These are phyloP conservation scores for Paratinospora sagittata DNA, from an alignment of 164 flowering plant genomes.

Conservation along the genomic window DNA sequence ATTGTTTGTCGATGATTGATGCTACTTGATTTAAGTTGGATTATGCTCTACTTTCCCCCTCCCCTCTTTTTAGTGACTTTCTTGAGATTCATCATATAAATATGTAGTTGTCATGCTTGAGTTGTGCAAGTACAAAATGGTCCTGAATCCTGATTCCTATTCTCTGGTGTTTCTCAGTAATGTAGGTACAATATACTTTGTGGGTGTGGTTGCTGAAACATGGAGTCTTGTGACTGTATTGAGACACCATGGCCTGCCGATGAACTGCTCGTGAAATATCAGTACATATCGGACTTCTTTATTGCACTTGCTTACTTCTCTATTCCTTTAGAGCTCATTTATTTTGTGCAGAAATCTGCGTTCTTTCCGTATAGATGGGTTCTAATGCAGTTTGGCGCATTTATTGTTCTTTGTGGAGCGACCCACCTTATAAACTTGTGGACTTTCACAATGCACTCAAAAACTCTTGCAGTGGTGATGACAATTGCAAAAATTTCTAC, in stretches of 20 bases:
- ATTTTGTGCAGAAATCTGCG: slow-evolving; percentile 57
- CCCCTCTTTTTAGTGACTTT: neutral
- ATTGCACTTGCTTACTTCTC: slow-evolving; percentile 67
- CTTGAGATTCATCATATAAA: neutral
- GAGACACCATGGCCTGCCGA: slow-evolving; percentile 50
- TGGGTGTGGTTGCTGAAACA: slow-evolving; percentile 21
- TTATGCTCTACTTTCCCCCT: neutral
- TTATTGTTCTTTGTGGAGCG: slow-evolving; percentile 68
- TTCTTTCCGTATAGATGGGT: slow-evolving; percentile 79
- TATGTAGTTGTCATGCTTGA: no score
- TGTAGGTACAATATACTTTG: slow-evolving; percentile 8
- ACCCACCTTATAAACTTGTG: slow-evolving; percentile 68
- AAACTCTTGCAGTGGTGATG: slow-evolving; percentile 56
- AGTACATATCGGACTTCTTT: slow-evolving; percentile 56
- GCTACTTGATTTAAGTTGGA: neutral
- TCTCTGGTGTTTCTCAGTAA: slow-evolving; percentile 24
- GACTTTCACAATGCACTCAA: slow-evolving; percentile 59
- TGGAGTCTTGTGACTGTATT: slow-evolving; percentile 62
- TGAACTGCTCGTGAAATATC: slow-evolving; percentile 58
- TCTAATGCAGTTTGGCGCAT: slow-evolving; percentile 75
- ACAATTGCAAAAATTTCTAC: slow-evolving; percentile 52
- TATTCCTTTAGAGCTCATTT: slow-evolving; percentile 63
- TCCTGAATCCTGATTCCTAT: slow-evolving; percentile 1
- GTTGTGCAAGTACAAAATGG: neutral
- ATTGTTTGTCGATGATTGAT: neutral